Conservation (phyloP, 306 rosid species). For the Cucumis cinereus region DNA sequence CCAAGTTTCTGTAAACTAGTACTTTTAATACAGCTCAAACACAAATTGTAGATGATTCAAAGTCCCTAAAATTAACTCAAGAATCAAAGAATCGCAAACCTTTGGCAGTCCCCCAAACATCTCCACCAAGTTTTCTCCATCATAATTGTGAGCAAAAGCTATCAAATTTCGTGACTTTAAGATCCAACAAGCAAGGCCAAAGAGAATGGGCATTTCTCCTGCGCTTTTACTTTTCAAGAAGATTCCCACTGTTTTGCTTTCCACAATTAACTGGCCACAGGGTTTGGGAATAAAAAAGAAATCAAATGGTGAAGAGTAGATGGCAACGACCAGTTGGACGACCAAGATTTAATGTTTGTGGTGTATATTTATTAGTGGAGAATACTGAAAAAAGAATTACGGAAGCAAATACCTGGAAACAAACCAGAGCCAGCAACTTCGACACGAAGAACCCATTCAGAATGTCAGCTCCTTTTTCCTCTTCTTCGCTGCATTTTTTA, state of each 20-base stretch:
- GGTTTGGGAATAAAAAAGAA: neutral
- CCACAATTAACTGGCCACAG: neutral
- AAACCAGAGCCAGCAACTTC: constrained; percentile 7
- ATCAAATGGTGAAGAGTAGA: neutral
- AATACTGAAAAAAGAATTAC: neutral
- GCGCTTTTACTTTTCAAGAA: neutral
- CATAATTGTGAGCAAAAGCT: neutral
- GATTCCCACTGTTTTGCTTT: neutral
- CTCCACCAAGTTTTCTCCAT: neutral
- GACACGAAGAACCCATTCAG: constrained; percentile 4
- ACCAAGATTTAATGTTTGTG: neutral
- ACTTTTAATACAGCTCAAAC: neutral
- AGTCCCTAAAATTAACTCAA: neutral
- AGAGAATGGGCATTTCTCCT: neutral
- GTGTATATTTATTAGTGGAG: constrained; percentile 1
- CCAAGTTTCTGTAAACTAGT: neutral
- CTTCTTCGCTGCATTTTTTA: neutral
- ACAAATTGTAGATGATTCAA: neutral
- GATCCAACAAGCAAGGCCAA: neutral
- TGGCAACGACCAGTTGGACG: constrained; percentile 6
- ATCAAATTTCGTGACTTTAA: neutral
- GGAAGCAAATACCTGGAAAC: neutral
- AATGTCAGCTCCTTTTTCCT: neutral
- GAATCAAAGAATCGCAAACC: neutral
- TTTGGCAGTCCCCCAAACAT: neutral